These are phyloP conservation scores for Abelmoschus esculentus DNA, from an alignment of 345 rosid genomes.

Conservation along the genomic window DNA sequence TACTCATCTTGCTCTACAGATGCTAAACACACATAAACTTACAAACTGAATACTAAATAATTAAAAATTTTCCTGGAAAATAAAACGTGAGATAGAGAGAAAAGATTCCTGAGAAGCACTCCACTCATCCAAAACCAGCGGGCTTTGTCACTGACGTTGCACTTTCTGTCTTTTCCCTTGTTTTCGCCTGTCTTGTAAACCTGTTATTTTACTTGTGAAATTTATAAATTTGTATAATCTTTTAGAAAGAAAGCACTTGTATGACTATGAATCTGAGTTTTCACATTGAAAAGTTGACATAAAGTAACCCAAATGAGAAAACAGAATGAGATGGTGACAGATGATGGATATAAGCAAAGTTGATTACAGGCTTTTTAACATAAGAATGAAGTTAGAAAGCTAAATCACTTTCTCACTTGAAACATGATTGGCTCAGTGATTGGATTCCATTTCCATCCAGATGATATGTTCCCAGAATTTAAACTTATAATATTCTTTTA, in stretches of 20 bases:
- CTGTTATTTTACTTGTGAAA: conserved; percentile 1
- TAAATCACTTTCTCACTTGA: conserved; percentile 18
- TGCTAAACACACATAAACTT: conserved; percentile 14
- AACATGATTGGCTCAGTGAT: conserved; percentile 28
- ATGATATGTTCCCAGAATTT: conserved; percentile 12
- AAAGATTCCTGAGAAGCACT: conserved; percentile 22
- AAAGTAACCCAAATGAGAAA: conserved; percentile 22
- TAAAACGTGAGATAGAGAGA: conserved; percentile 14
- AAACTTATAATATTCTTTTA: background rate
- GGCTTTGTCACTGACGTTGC: conserved; percentile 29
- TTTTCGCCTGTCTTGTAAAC: background rate
- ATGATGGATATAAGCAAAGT: conserved; percentile 11
- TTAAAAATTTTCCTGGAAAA: background rate
- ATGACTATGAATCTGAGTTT: background rate
- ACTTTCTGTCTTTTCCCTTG: conserved; percentile 48
- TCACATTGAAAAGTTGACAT: conserved; percentile 20
- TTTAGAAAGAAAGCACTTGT: background rate
- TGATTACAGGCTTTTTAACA: conserved; percentile 28
- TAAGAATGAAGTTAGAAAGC: conserved; percentile 23
- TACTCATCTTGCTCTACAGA: conserved; percentile 5
- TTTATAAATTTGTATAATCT: background rate
- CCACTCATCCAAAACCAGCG: conserved; percentile 29
- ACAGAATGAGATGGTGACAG: background rate
- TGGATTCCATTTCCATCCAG: conserved; percentile 15
- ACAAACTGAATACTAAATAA: background rate